Evolutionary conservation across 805 yeast species (phyloP), one percentile per base, ranked within the genome.

Genomic region (Yarrowia hollandica): DNA sequence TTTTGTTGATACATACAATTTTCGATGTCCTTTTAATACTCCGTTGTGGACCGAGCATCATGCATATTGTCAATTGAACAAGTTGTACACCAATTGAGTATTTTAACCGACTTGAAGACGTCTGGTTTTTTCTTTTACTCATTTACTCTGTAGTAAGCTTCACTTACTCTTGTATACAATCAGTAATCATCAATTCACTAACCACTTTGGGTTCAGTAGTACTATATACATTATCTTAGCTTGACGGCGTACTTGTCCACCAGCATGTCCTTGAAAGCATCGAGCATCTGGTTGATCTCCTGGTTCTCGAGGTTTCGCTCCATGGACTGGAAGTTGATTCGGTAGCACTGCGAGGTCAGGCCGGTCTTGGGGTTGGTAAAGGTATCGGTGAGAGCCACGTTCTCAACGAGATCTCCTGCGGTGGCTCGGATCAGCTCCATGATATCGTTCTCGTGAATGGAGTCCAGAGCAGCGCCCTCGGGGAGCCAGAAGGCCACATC

Each of bases 401-500:
- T 88, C 71, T 92, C 98, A 0, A 91, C 95, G 61, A 90, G 75
- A 72, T 90, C 96, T 3, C 94, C 95, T 8, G 94, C 96, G 39
- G 79, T 78, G 4, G 67, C 69, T 69, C 99, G 83, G 18, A 94
- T 94, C 55, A 88, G 78, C 71, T 94, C 99, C 96, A 90, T 92
- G 25, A 94, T 78, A 70, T 94, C 99, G 70, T 94, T 94, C 63
- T 84, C 87, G 67, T 92, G 97, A 34, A 88, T 69, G 8, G 70
- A 60, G 23, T 58, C 62, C 2, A 63, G 52, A 15, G 58, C 63
- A 18, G 62, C 63, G 4, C 66, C 65, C 14, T 68, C 67, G 5
- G 90, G 85, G 23, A 88, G 74, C 98, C 98, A 94, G 71, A 92
- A 94, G 9, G 97, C 88, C 25, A 91, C 82, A 69, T 94, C 99